These are phyloP conservation scores for Bathelium albidoporum DNA, from an alignment of 495 filamentous ascomycete species.

Conservation along the genomic window DNA sequence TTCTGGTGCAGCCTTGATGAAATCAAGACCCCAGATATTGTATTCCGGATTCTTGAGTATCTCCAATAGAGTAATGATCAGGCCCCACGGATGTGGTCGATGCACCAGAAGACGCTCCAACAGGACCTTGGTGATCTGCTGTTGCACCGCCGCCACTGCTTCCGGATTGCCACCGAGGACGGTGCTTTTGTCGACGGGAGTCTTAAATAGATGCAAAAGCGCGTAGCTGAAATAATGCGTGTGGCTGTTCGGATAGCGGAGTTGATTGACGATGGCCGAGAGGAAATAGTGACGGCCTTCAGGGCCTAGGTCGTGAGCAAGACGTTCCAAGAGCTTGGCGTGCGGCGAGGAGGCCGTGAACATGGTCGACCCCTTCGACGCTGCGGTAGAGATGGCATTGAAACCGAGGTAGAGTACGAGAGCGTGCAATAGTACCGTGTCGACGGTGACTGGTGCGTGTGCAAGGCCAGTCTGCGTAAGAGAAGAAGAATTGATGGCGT, in stretches of 20 bases:
- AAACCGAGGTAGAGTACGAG: constrained; percentile 74
- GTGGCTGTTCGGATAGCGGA: constrained; percentile 78
- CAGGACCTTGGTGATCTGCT: constrained; percentile 80
- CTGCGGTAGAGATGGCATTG: constrained; percentile 49
- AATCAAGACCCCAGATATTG: constrained; percentile 83
- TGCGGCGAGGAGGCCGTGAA: constrained; percentile 65
- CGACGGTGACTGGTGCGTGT: constrained; percentile 49
- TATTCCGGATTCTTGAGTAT: constrained; percentile 82
- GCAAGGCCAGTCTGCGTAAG: constrained; percentile 50
- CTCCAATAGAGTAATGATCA: constrained; percentile 84
- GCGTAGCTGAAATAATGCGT: constrained; percentile 91
- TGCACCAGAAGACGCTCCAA: constrained; percentile 80
- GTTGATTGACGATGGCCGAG: constrained; percentile 77
- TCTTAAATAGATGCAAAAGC: constrained; percentile 75
- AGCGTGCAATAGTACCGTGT: constrained; percentile 65
- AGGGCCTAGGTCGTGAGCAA: constrained; percentile 61
- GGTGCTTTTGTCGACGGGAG: constrained; percentile 40
- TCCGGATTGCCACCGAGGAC: neutral
- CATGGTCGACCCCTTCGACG: constrained; percentile 49
- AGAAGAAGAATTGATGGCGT: constrained; percentile 49
- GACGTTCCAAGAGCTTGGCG: constrained; percentile 58
- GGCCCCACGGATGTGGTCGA: constrained; percentile 92
- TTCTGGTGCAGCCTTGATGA: constrained; percentile 79
- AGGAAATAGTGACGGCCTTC: constrained; percentile 80
- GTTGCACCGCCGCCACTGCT: constrained; percentile 62